Percentiles rank a stretch among this genome's conserved stretches.
Conservation (phyloP, 1,284 basidiomycete species). For the Cryptococcus sp. region DNA sequence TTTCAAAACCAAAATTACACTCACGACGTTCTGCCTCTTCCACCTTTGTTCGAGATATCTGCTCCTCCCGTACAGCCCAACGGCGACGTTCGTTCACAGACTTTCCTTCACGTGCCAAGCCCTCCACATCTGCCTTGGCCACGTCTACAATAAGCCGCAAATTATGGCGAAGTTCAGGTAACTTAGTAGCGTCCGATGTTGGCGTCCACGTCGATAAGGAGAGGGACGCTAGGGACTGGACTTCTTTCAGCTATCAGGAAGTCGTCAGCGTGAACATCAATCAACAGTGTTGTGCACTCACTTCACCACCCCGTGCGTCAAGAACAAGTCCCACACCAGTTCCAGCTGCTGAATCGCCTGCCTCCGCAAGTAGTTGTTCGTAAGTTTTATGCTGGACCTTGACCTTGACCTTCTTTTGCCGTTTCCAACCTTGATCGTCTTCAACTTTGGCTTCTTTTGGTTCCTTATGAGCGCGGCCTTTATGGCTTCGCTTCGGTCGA, state of each 20-base stretch:
- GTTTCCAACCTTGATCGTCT: constrained; percentile 52
- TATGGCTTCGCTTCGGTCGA: constrained; percentile 41
- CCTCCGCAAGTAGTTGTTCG: constrained; percentile 87
- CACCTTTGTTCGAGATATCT: constrained; percentile 67
- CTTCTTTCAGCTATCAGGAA: constrained; percentile 66
- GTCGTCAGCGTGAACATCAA: neutral
- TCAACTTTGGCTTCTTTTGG: constrained; percentile 14
- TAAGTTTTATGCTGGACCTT: constrained; percentile 91
- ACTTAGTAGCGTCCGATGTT: constrained; percentile 74
- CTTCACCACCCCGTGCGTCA: constrained; percentile 89
- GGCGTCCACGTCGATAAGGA: constrained; percentile 80
- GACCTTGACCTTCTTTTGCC: constrained; percentile 76
- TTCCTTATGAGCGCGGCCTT: constrained; percentile 4
- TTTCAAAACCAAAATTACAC: constrained; percentile 1
- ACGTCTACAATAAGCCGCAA: constrained; percentile 79
- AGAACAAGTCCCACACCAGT: constrained; percentile 79
- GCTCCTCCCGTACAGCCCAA: constrained; percentile 63
- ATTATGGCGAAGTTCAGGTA: constrained; percentile 96
- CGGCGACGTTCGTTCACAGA: constrained; percentile 75
- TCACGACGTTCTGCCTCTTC: constrained; percentile 57
- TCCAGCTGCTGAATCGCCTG: constrained; percentile 58
- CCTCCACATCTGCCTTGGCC: constrained; percentile 78
- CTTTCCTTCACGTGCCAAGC: constrained; percentile 85
- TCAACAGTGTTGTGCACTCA: constrained; percentile 52
- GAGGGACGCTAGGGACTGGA: constrained; percentile 76